Base-by-base conservation (phyloP, 1,284 basidiomycete genomes). In the Trametes polyzona region DNA sequence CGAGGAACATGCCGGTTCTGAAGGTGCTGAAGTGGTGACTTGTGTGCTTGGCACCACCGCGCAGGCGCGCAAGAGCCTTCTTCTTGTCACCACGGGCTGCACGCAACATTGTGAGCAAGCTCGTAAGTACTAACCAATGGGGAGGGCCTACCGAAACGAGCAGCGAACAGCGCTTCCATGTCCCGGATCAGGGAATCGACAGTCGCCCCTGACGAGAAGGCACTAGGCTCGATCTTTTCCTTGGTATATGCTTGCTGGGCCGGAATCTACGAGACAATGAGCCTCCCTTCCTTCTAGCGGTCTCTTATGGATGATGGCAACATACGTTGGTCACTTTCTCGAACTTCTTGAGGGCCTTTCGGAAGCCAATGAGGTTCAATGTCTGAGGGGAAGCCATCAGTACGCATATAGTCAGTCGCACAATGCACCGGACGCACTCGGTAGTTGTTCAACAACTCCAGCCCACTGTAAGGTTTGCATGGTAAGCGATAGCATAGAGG, bases 291-390 rank as follows among this genome's bases (percentile, higher is more conserved):
- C 23, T 9, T 27, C 29, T 39, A 39, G 40, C 23, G 41, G 21
- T 9, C 17, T 6, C 27, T 14, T 11, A 11, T n/a, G 27, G n/a
- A 33, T 32, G 36, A 3, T 21, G 19, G 3, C 29, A 32, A 54
- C 74, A 24, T 59, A 89, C 88, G 67, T 81, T 84, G 1, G 92
- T 90, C 2, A 85, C 78, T 74, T 97, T 98, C 69, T 95, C 93
- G 65, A 95, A 97, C 75, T 97, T 98, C 75, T 95, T 98, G 60
- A 97, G 71, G 0, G 90, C 90, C 71, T 98, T 98, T 21, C 92
- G 80, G 71, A 98, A 95, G 0, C 95, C 96, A 2, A 92, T 92
- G 9, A 95, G 72, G 71, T 98, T 98, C 48, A 98, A 74, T 43
- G 91, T 87, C 88, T 95, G 21, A 26, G 14, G 3, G 26, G 17